A percentile compares a stretch with the other conserved stretches of the same genome.
Conservation (phyloP, 345 rosid species). For the Durio zibethinus region DNA sequence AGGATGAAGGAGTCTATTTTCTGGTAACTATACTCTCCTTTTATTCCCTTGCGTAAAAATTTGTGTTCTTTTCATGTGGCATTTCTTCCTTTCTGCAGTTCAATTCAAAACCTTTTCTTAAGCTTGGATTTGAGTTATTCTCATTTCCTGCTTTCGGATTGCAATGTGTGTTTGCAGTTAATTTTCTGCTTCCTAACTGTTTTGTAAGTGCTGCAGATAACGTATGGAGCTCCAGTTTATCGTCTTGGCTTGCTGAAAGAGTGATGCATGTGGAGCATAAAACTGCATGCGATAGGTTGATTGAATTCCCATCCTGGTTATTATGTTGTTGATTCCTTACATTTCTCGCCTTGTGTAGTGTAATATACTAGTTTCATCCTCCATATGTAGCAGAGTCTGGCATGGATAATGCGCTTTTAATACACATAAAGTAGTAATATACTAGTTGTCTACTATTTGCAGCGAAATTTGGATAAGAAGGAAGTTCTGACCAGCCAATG, state of each 20-base stretch:
- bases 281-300: constrained; percentile 71
- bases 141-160: constrained; percentile 5
- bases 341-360: neutral
- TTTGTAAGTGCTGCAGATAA: constrained; percentile 45
- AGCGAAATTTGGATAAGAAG: constrained; percentile 56
- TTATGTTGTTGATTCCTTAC: neutral
- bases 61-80: neutral
- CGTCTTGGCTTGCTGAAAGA: constrained; percentile 57
- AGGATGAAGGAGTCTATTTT: constrained; percentile 83
- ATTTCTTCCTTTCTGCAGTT: neutral
- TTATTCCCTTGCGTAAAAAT: neutral
- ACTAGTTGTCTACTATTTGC: constrained; percentile 19
- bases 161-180: neutral
- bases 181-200: neutral
- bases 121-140: neutral
- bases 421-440: neutral
- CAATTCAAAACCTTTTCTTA: neutral
- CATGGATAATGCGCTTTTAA: neutral
- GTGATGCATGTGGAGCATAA: constrained; percentile 51
- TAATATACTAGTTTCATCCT: constrained; percentile 2
- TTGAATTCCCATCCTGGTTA: neutral
- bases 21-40: constrained; percentile 45
- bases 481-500: constrained; percentile 32
- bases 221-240: constrained; percentile 81
- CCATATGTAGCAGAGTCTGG: neutral